Evolutionary conservation across 2,329 filamentous ascomycete species (phyloP), one percentile per base, ranked within the genome.

Genomic region (Hypoxylon sp.): DNA sequence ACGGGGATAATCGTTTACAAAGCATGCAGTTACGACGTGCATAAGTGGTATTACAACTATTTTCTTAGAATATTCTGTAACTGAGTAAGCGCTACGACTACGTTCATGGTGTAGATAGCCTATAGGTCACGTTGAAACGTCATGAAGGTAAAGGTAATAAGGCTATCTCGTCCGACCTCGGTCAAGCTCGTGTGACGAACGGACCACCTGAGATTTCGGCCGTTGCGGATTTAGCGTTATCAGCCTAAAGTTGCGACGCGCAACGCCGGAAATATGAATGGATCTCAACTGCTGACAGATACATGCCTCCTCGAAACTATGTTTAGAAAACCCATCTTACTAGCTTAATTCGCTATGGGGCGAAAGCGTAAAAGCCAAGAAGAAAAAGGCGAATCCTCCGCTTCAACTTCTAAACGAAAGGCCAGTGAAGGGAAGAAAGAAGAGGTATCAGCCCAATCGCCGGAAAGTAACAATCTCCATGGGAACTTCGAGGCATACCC

Each of bases 401-500:
- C 50, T 5, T 41, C 57, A 6, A 28, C 63, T 11, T 53, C 63
- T 19, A 61, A 65, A 50, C 55, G 13, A 30, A 64, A 68, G 38
- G 34, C 36, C n/a, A 48, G 34, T n/a, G n/a, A n/a, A 9, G 43
- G 17, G 17, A 41, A 41, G 30, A 19, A 30, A 36, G 36, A 59
- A n/a, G 63, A 57, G 17, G 57, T 45, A 23, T 21, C 55, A 21
- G 28, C 65, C 9, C 34, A 60, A 23, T 45, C 66, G 28, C 28
- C 6, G n/a, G 63, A 60, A 36, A 46, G 25, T 6, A 32, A 19
- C 43, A 56, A 45, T 11, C 49, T 13, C 4, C 51, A 52, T 10
- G 30, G 52, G 21, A 55, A 56, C 50, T 72, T 72, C 55, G 68
- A 70, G 28, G 28, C 63, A 14, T 72, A 72, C 41, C 63, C 70